Conservation (phyloP, 768 basidiomycete species). For the Phanerodontia chrysosporium region DNA sequence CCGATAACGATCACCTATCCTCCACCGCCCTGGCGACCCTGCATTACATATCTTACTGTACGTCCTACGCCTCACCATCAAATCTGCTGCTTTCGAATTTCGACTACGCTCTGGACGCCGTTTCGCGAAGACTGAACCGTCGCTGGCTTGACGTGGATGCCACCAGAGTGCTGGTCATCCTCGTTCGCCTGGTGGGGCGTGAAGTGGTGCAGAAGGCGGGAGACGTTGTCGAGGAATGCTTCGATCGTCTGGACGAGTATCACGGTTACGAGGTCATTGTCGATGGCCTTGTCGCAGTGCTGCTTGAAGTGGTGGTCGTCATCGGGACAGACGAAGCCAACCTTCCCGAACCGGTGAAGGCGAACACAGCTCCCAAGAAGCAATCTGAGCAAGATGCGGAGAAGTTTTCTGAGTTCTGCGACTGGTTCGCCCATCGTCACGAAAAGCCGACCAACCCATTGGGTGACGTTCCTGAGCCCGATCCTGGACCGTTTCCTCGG, state of each 20-base stretch:
- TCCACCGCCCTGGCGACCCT: constrained; percentile 75
- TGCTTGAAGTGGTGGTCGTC: constrained; percentile 79
- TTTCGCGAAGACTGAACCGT: constrained; percentile 77
- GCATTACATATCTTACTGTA: constrained; percentile 61
- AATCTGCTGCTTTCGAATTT: constrained; percentile 92
- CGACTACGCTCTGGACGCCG: constrained; percentile 91
- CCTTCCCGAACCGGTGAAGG: neutral
- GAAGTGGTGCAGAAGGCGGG: constrained; percentile 86
- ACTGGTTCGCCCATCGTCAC: constrained; percentile 59
- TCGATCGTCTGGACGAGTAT: constrained; percentile 92
- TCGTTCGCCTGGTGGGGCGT: constrained; percentile 82
- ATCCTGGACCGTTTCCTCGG: constrained; percentile 49
- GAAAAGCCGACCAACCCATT: constrained; percentile 22
- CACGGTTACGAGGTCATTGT: constrained; percentile 89
- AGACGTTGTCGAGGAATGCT: constrained; percentile 96
- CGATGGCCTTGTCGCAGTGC: constrained; percentile 82
- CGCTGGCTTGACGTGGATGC: constrained; percentile 85
- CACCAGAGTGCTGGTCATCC: constrained; percentile 79
- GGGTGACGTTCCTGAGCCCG: constrained; percentile 12
- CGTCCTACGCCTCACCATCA: constrained; percentile 84
- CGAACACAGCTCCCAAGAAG: neutral
- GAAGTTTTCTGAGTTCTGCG: constrained; percentile 48
- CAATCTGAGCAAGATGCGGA: constrained; percentile 22
- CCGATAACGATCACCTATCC: constrained; percentile 61
- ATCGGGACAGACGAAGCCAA: constrained; percentile 53